These are phyloP conservation scores for Coniferiporia weirii DNA, from an alignment of 1,284 basidiomycete genomes.

Conservation along the genomic window DNA sequence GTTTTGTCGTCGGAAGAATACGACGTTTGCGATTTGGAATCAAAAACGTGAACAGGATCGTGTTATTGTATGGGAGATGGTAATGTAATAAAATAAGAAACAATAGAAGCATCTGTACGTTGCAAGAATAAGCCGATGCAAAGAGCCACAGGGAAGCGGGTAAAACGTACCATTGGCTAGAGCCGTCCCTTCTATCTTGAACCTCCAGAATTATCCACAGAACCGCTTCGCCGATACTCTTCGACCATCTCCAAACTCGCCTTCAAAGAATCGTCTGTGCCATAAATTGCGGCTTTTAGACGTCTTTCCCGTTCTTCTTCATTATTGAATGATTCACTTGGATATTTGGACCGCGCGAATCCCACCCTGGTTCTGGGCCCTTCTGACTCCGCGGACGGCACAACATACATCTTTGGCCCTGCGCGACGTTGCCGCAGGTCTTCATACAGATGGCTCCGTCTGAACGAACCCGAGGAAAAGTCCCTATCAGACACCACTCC, in stretches of 20 bases:
- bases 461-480: not conserved
- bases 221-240: not conserved
- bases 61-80: too few species aligned
- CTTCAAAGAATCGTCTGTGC: constrained; percentile 14
- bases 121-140: not conserved
- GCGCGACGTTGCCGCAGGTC: not conserved
- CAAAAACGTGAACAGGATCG: too few species aligned
- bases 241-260: constrained; percentile 17
- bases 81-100: not conserved
- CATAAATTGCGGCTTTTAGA: constrained; percentile 13
- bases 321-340: not conserved
- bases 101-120: not conserved
- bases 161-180: not conserved
- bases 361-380: not conserved
- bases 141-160: not conserved
- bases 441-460: not conserved
- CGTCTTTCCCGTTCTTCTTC: not conserved
- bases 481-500: not conserved
- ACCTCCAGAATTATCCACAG: not conserved
- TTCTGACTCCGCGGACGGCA: not conserved
- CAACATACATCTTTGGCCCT: not conserved
- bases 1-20: too few species aligned
- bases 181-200: not conserved
- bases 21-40: too few species aligned
- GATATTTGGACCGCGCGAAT: not conserved